These are phyloP conservation scores for Sordariomycetes sp. DNA, from an alignment of 2,329 filamentous ascomycete genomes.

Conservation along the genomic window DNA sequence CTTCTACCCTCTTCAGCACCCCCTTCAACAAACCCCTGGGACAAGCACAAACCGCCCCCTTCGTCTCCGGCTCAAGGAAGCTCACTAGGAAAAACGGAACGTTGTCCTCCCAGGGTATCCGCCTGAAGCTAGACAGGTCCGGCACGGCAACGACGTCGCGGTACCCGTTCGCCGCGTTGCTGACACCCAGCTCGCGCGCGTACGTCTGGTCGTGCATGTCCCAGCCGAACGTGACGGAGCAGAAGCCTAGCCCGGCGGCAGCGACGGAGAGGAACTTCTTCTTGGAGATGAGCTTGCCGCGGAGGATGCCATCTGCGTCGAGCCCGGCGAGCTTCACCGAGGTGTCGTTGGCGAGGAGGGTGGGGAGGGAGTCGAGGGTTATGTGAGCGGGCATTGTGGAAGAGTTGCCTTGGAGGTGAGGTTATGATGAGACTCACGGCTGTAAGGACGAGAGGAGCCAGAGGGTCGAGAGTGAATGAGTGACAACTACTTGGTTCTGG, in stretches of 20 bases:
- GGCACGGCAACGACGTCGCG: constrained; percentile 72
- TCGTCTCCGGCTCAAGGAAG: constrained; percentile 72
- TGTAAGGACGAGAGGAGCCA: neutral
- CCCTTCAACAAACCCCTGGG: constrained; percentile 63
- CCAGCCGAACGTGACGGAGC: constrained; percentile 90
- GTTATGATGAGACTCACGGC: neutral
- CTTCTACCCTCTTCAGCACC: constrained; percentile 52
- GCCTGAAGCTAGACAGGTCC: constrained; percentile 62
- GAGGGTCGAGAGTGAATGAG: too few relatives aligned
- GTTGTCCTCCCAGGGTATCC: constrained; percentile 84
- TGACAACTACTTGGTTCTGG: too few relatives aligned
- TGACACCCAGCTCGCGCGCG: constrained; percentile 70
- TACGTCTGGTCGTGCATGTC: constrained; percentile 95
- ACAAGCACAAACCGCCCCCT: constrained; percentile 59
- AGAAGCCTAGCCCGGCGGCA: constrained; percentile 79
- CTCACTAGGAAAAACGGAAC: constrained; percentile 75
- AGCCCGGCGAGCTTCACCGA: constrained; percentile 81
- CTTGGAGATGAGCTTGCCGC: constrained; percentile 85
- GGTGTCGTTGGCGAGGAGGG: constrained; percentile 55
- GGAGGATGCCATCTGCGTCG: constrained; percentile 76
- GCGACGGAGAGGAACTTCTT: constrained; percentile 81
- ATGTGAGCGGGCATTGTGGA: constrained; percentile 15
- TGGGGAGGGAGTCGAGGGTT: constrained; percentile 51
- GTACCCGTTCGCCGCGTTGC: constrained; percentile 85
- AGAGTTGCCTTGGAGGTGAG: neutral